Conservation (phyloP, 345 rosid species). For the Orychophragmus violaceus region DNA sequence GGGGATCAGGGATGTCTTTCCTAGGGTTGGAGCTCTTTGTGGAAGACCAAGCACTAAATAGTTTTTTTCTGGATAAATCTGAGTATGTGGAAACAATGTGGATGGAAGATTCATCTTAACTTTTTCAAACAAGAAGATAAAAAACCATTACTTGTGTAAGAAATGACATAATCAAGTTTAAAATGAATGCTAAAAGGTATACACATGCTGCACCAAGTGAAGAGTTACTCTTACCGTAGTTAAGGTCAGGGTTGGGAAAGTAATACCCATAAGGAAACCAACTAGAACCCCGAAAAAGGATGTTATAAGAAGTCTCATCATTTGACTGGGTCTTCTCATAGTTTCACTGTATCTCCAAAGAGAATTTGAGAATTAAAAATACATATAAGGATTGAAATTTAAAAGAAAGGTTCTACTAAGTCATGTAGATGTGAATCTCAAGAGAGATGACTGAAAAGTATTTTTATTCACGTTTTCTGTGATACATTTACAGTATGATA, state of each 20-base stretch:
- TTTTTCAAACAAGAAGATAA: slow-evolving; percentile 19
- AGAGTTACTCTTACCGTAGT: slow-evolving; percentile 44
- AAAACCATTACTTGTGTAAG: neutral
- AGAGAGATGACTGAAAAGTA: too few relatives aligned
- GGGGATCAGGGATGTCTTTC: slow-evolving; percentile 22
- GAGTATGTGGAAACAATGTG: slow-evolving; percentile 71
- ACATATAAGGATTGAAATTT: neutral
- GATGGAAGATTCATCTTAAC: slow-evolving; percentile 81
- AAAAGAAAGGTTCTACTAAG: neutral
- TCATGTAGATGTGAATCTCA: too few relatives aligned
- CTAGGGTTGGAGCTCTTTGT: slow-evolving; percentile 34
- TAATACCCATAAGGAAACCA: slow-evolving; percentile 83
- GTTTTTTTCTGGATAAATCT: slow-evolving; percentile 62
- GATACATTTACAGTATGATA: too few relatives aligned
- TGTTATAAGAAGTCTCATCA: slow-evolving; percentile 66
- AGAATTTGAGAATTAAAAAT: neutral
- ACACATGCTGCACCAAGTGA: neutral
- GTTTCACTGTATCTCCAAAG: slow-evolving; percentile 34
- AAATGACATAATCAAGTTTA: neutral
- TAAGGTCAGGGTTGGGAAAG: slow-evolving; percentile 66
- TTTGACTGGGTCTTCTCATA: slow-evolving; percentile 59
- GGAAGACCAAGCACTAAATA: slow-evolving; percentile 68
- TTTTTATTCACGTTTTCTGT: too few relatives aligned
- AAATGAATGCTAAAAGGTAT: neutral
- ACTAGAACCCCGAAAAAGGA: slow-evolving; percentile 58